These are phyloP conservation scores for Hypomyces perniciosus DNA, from an alignment of 2,329 filamentous ascomycete genomes.

Conservation along the genomic window DNA sequence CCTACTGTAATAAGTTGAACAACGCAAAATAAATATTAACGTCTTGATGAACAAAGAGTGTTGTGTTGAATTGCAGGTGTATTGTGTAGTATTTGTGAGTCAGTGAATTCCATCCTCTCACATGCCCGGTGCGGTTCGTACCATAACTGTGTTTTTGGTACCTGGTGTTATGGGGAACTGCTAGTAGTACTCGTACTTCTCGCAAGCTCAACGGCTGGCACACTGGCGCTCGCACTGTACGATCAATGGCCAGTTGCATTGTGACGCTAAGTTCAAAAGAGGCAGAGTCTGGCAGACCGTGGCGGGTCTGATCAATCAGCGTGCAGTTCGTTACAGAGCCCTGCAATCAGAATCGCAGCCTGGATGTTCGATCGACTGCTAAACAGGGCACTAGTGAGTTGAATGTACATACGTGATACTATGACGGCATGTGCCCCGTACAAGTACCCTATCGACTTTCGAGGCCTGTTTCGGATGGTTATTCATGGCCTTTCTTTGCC, in stretches of 20 bases:
- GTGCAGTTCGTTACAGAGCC: neutral
- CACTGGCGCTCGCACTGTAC: neutral
- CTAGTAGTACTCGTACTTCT: neutral
- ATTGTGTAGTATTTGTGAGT: too few relatives aligned
- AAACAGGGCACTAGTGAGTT: neutral
- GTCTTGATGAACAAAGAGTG: too few relatives aligned
- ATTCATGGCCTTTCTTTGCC: neutral
- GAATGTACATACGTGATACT: neutral
- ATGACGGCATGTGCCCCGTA: neutral
- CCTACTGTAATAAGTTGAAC: too few relatives aligned
- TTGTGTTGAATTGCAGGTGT: too few relatives aligned
- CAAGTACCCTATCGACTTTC: neutral
- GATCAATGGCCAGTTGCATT: neutral
- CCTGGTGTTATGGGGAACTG: too few relatives aligned
- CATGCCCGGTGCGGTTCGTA: too few relatives aligned
- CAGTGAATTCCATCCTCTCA: too few relatives aligned
- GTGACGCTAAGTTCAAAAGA: neutral
- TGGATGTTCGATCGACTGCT: neutral
- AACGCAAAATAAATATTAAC: too few relatives aligned
- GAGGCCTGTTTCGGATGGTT: neutral
- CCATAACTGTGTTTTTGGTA: too few relatives aligned
- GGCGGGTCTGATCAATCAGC: neutral
- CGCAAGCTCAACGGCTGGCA: neutral
- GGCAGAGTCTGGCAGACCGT: neutral
- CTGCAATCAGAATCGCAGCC: neutral